Evolutionary conservation across 345 rosid genomes (phyloP), one percentile per base, ranked within the genome.

Genomic region (Salix exigua): DNA sequence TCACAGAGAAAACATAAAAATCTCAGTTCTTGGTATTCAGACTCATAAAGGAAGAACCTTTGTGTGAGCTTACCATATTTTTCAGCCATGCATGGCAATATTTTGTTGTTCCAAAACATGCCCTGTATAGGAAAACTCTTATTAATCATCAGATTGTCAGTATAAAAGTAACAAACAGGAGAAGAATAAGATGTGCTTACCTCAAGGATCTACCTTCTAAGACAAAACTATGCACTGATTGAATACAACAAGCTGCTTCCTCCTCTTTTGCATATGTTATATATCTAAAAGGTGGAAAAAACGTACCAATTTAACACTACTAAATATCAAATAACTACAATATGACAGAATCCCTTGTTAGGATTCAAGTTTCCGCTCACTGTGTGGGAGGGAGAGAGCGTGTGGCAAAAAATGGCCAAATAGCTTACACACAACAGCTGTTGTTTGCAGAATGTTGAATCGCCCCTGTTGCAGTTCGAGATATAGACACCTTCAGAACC

Each of bases 1-100:
- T 44, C 66, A 71, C 7, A 33, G 4, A 6, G 4, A 33, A 25
- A 38, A 5, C 53, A 31, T 21, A 21, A 17, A 51, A 35, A 31
- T 30, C 38, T 33, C 23, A 2, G 5, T 23, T 46, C 67, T 77
- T 62, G 35, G 66, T 23, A 48, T 64, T 4, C 50, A 50, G n/a
- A 46, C 26, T 71, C 5, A 19, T 40, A 38, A 55, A 53, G 28
- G 53, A 66, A 31, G 51, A 44, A 1, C 44, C 16, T n/a, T 31
- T 21, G 17, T 40, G 60, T 2, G 17, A 2, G 14, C 86, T 73
- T 83, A 94, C 98, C 93, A 79, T 87, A 77, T 90, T 95, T 85
- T 96, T 89, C 73, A 95, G 81, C 99, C 99, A 95, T 74, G 99
- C 96, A 88, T 91, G 99, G 76, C 99, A 95, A 79, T 95, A 95